These are phyloP conservation scores for Coemansia sp. DNA, from an alignment of 192 early-diverging fungal genomes.

Conservation along the genomic window DNA sequence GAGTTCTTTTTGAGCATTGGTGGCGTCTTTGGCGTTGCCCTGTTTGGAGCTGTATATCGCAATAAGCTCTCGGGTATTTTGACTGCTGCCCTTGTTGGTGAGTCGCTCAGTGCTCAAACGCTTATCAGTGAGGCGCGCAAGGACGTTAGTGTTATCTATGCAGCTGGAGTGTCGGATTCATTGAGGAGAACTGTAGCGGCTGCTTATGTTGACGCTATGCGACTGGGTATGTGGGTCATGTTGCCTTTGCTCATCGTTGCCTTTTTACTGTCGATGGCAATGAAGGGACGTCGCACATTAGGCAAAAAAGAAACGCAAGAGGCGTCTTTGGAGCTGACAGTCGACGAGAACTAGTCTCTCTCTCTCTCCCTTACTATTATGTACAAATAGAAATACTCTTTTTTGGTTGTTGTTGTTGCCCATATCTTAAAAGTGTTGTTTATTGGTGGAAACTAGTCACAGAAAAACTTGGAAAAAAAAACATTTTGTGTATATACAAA, in stretches of 20 bases:
- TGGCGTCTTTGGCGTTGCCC: conserved; percentile 65
- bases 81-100: conserved; percentile 15
- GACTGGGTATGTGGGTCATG: conserved; percentile 54
- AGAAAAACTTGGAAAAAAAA: background rate
- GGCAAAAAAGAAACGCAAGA: background rate
- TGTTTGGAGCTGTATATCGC: conserved; percentile 64
- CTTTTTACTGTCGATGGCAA: conserved; percentile 54
- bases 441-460: background rate
- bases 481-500: no score
- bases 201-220: conserved; percentile 60
- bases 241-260: conserved; percentile 57
- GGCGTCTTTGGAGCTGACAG: background rate
- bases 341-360: background rate
- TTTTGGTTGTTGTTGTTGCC: background rate
- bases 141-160: conserved; percentile 48
- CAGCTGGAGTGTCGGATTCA: conserved; percentile 32
- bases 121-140: conserved; percentile 59
- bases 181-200: conserved; percentile 47
- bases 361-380: background rate
- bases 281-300: conserved; percentile 23
- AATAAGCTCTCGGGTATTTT: conserved; percentile 59
- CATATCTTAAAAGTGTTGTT: background rate
- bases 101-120: conserved; percentile 39
- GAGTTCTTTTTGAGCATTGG: conserved; percentile 74
- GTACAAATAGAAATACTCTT: background rate